phyloP scores from a whole-genome alignment of 2,329 filamentous ascomycete species.

The Alternaria incomplexa region DNA sequence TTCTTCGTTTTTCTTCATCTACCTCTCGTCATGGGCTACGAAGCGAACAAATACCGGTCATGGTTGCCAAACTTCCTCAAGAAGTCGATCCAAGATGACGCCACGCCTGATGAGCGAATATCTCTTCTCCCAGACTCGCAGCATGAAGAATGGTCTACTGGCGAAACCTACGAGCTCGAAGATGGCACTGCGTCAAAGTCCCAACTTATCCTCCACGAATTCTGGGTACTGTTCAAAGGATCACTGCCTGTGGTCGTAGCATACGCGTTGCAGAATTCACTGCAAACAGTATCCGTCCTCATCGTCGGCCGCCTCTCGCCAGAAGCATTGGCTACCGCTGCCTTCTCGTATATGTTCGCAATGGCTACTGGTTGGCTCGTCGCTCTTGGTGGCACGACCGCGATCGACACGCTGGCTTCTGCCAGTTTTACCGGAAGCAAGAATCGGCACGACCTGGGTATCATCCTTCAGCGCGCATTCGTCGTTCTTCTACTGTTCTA shows the following conservation, averaged over 20 bases:
- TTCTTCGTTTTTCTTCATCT: not conserved
- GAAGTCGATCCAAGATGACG: slow-evolving; percentile 22
- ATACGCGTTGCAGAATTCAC: slow-evolving; percentile 83
- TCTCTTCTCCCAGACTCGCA: slow-evolving; percentile 51
- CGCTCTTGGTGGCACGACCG: slow-evolving; percentile 82
- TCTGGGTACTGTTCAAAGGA: slow-evolving; percentile 70
- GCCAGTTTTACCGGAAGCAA: slow-evolving; percentile 81
- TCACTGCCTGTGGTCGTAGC: slow-evolving; percentile 81
- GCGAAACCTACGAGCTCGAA: slow-evolving; percentile 49
- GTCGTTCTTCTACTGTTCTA: slow-evolving; percentile 77
- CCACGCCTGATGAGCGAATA: slow-evolving; percentile 51
- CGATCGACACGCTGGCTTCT: slow-evolving; percentile 83
- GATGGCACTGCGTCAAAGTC: slow-evolving; percentile 42
- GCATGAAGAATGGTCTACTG: slow-evolving; percentile 43
- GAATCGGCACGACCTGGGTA: slow-evolving; percentile 77
- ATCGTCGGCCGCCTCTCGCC: slow-evolving; percentile 81
- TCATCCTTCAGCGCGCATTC: slow-evolving; percentile 78
- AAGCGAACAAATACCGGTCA: slow-evolving; percentile 23
- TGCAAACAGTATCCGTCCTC: slow-evolving; percentile 82
- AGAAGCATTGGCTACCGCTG: slow-evolving; percentile 79
- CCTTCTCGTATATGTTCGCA: slow-evolving; percentile 93
- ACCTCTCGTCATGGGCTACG: slow-evolving; percentile 29
- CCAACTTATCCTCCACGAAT: slow-evolving; percentile 61
- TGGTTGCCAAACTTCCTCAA: slow-evolving; percentile 41
- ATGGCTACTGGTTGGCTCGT: slow-evolving; percentile 90